These are phyloP conservation scores for Colletotrichum agaves DNA, from an alignment of 2,329 filamentous ascomycete species.

Conservation along the genomic window DNA sequence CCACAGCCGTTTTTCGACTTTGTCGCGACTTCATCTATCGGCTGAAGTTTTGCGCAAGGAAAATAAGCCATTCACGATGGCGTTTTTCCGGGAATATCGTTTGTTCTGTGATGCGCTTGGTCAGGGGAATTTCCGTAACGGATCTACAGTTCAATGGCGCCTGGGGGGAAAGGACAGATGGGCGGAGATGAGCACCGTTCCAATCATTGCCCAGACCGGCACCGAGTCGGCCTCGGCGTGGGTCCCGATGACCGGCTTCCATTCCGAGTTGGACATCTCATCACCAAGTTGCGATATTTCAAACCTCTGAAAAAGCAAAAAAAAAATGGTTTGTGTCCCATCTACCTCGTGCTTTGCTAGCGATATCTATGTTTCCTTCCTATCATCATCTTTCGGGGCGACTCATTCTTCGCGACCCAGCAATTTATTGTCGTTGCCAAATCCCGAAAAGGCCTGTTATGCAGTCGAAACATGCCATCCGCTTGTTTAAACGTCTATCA, in stretches of 20 bases:
- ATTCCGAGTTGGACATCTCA: no score
- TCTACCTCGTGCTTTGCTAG: no score
- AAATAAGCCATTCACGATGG: background rate
- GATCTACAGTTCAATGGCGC: background rate
- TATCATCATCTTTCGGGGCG: no score
- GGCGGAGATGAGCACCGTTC: constrained; percentile 21
- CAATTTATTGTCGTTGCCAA: no score
- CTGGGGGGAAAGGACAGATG: background rate
- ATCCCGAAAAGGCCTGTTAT: no score
- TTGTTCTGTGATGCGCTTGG: constrained; percentile 8
- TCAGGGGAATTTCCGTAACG: background rate
- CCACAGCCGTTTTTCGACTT: background rate
- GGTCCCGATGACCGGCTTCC: no score
- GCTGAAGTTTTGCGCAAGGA: background rate
- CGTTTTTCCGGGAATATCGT: background rate
- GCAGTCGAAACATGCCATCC: no score
- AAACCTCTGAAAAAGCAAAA: no score
- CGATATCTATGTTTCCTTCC: no score
- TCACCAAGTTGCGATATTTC: no score
- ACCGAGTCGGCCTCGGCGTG: constrained; percentile 29
- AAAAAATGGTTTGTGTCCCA: no score
- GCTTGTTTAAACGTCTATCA: background rate
- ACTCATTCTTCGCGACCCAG: no score
- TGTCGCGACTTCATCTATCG: background rate
- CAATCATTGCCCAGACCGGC: constrained; percentile 26